Evolutionary conservation across 306 rosid species (phyloP), one percentile per base, ranked within the genome.

Genomic region (Hippophae gyantsensis): DNA sequence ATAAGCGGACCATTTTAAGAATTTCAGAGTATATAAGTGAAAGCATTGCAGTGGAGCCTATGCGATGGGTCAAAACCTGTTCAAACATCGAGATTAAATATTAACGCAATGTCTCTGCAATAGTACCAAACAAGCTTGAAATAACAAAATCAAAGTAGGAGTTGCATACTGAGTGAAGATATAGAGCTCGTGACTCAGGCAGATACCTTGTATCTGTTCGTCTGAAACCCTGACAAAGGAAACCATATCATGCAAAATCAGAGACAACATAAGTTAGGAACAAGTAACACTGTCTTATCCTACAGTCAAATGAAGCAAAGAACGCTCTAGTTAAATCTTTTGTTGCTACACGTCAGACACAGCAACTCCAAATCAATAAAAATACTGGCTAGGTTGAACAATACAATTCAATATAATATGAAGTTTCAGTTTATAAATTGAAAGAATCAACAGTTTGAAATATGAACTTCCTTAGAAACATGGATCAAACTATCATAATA

Each of bases 61-160:
- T 76, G 54, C 96, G 89, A 65, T 92, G 95, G 18, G 96, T 85
- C 89, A 92, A 83, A 78, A 87, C 96, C 96, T 89, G 82, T 61
- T 66, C 75, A 63, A 47, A 57, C 46, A 67, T 60, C 23, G 54
- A 59, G 66, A 70, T 27, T 43, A 56, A 78, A 48, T 63, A 65
- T 60, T 44, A 47, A 68, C 71, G 53, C 13, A 57, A 63, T 18
- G 42, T 14, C 13, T 40, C 44, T 41, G 47, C 52, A 48, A 14
- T 10, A 54, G 47, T 73, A 10, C 60, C 48, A 13, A 71, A 67
- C 42, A 62, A 58, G 59, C 53, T 42, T 48, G 52, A 64, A 63
- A 62, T 32, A 59, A 2, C 38, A 32, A 56, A 57, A 52, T 11
- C 68, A 1, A 51, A 62, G 60, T 58, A 47, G 60, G 59, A 70